Conservation (phyloP, 1,284 basidiomycete species). For the Boletus smithii region DNA sequence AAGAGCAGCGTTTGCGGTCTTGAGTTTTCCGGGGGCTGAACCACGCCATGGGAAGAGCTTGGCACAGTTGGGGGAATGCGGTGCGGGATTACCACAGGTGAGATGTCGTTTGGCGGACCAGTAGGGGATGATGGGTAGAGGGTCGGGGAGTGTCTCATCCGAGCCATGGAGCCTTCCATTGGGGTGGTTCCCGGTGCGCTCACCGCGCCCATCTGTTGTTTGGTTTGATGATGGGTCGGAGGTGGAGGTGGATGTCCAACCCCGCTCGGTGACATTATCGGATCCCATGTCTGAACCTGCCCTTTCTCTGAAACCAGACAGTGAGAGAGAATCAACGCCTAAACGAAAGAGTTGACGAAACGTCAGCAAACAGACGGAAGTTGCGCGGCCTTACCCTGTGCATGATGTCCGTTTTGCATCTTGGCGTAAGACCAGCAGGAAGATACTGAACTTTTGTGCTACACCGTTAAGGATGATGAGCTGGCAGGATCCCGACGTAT, state of each 20-base stretch:
- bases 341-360: conserved; percentile 4
- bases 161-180: conserved; percentile 38
- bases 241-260: conserved; percentile 39
- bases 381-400: conserved; percentile 21
- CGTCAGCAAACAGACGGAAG: background rate
- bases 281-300: conserved; percentile 41
- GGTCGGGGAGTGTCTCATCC: conserved; percentile 45
- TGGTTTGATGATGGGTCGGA: conserved; percentile 45
- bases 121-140: conserved; percentile 63
- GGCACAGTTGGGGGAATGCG: conserved; percentile 58
- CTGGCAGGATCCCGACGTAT: conserved; percentile 1
- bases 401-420: conserved; percentile 33
- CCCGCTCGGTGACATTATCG: conserved; percentile 43
- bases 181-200: conserved; percentile 13
- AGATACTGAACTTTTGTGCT: background rate
- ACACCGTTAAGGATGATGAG: conserved; percentile 3
- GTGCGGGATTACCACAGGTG: conserved; percentile 82
- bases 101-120: conserved; percentile 85
- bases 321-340: conserved; percentile 23
- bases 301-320: conserved; percentile 26
- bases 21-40: conserved; percentile 76
- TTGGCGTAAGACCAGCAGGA: background rate
- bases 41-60: conserved; percentile 76
- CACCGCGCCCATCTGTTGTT: conserved; percentile 29
- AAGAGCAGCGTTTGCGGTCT: conserved; percentile 90